Evolutionary conservation across 768 basidiomycete genomes (phyloP), one percentile per base, ranked within the genome.

Genomic region (Rhizopogon roseolus): DNA sequence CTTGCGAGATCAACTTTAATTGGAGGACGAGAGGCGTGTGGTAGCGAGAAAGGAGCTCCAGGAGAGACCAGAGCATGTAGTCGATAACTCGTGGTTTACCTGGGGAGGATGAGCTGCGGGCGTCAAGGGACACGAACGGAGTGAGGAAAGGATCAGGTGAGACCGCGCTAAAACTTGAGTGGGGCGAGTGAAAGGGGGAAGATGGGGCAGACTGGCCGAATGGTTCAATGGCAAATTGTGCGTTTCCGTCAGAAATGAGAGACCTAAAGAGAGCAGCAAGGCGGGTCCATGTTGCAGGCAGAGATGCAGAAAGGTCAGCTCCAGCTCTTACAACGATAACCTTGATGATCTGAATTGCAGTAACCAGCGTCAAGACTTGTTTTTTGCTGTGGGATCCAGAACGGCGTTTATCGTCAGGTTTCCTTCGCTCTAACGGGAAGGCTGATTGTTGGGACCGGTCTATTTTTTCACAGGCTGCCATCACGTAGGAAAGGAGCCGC

Each of bases 31-130:
- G 73, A 1, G 88, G 86, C 38, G 71, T 82, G 16, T 85, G 77
- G 60, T 78, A 80, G 1, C 81, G 74, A 57, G 81, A 86, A 16
- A 86, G 65, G 51, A 87, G 75, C 60, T 89, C 85, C 27, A 90
- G 68, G 28, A 84, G 65, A 3, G 88, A 90, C 88, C 88, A 90
- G 1, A 85, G 71, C 8, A 81, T 69, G 58, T 88, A 90, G 64
- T 91, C 89, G 5, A 88, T 71, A 25, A 86, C 70, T 28, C 86
- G 76, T 3, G 86, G 86, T 40, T 67, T 70, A 28, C 62, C 59
- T 46, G 66, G 62, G 41, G 62, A 52, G 49, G 55, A 61, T 9
- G 49, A 46, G 51, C 17, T 62, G n/a, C 22, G 44, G 37, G 49
- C 36, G 28, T 52, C 41, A 9, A 51, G 42, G 6, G 52, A 29